Base-by-base conservation (phyloP, 768 basidiomycete species). In the Lactarius tabidus region DNA sequence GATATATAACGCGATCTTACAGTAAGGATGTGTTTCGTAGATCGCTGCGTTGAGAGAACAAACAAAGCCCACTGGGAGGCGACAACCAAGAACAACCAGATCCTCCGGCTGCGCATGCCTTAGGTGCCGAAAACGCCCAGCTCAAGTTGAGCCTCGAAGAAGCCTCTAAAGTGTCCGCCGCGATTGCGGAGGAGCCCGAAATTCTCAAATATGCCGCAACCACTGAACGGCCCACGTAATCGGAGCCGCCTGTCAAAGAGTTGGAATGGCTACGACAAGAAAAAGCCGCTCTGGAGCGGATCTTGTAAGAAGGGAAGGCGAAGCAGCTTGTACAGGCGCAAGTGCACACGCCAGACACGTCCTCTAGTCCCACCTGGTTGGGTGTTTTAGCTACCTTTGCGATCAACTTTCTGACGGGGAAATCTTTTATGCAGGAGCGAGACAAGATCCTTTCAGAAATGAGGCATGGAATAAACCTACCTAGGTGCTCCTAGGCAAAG, bases 391-490 rank as follows among this genome's bases (percentile, higher is more conserved):
- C 8, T 57, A 26, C 35, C 2, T 7, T 28, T 12, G 8, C 14
- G 29, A 23, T 0, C 35, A 18, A 29, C 15, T 33, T 51, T 51
- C 45, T 55, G n/a, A 57, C 39, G 18, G 15, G 14, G 7, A 17
- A 10, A 41, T 5, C 81, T 59, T 68, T 79, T 54, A 73, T 91
- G 61, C 79, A 81, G 52, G 86, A 93, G 74, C 79, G 84, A 57
- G 88, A 90, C 70, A 79, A 77, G 58, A 74, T 91, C 18, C 76
- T 87, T 29, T 80, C 79, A 0, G 88, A 89, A 89, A 85, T 70
- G 80, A 81, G 63, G 74, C 75, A 28, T 81, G 73, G 80, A 69
- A 71, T 59, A 61, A 72, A 64, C 39, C 75, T n/a, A 26, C n/a
- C n/a, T n/a, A n/a, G n/a, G n/a, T n/a, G 26, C 14, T 38, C 76